Evolutionary conservation across 2,329 filamentous ascomycete genomes (phyloP).

Genomic region (Leptographium lundbergii): DNA sequence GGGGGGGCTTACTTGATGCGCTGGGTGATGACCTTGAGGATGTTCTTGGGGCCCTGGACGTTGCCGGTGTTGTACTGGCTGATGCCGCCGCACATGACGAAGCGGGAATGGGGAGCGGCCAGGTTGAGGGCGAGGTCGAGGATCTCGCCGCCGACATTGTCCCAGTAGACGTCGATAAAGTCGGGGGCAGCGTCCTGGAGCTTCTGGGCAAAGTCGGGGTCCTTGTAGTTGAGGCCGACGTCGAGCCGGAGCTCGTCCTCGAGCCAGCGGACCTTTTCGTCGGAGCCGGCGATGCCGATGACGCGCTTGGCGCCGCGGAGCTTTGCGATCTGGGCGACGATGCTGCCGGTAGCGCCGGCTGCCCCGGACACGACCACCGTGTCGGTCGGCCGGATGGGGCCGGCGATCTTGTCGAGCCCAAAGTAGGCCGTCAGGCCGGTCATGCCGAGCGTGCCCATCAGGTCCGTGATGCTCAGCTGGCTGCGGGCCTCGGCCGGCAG

Average conservation of each 20-base stretch:
- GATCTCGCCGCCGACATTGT: constrained; percentile 60
- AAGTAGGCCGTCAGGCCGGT: constrained; percentile 56
- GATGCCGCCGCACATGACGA: constrained; percentile 61
- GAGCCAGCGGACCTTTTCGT: constrained; percentile 50
- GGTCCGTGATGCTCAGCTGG: constrained; percentile 28
- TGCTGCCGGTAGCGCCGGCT: constrained; percentile 53
- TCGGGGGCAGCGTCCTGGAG: constrained; percentile 45
- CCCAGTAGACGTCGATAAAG: constrained; percentile 56
- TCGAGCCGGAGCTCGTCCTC: constrained; percentile 53
- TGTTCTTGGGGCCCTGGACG: constrained; percentile 38
- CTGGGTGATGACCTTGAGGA: constrained; percentile 19
- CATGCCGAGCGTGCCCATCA: constrained; percentile 39
- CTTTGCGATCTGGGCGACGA: constrained; percentile 55
- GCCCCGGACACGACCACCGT: constrained; percentile 56
- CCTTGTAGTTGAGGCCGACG: constrained; percentile 58
- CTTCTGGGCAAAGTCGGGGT: constrained; percentile 43
- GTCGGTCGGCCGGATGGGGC: constrained; percentile 37
- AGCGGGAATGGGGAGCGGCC: constrained; percentile 50
- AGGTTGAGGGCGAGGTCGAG: constrained; percentile 51
- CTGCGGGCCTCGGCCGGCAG: constrained; percentile 4
- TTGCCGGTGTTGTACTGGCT: constrained; percentile 52
- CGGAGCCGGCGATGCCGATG: constrained; percentile 40
- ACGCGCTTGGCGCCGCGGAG: constrained; percentile 40
- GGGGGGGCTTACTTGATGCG: constrained; percentile 35
- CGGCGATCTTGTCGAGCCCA: constrained; percentile 46